Evolutionary conservation across 352 stramenopile species (phyloP), one percentile per base, ranked within the genome.

Genomic region (Elongisporangium prolatum): DNA sequence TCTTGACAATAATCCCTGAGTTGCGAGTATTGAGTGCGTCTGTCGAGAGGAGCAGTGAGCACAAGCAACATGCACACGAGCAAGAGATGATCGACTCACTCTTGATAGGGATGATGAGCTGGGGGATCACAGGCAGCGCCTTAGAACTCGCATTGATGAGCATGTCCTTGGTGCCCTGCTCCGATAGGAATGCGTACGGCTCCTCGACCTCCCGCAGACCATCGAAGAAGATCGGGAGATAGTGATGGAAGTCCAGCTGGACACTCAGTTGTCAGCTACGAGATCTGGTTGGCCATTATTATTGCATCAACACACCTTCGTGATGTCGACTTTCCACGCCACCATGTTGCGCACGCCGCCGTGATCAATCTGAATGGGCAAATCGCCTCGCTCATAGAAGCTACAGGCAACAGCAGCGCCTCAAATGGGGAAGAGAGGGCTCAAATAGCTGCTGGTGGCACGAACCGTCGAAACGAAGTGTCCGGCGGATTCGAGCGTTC

Each of bases 61-160:
- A 14, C 2, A n/a, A 48, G 44, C 4, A 50, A 2, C 17, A 20
- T 21, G 5, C 52, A n/a, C 16, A 20, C 18, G 18, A 47, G 7
- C 28, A 48, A 14, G 11, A 21, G 6, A 56, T 63, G 13, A 59
- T 44, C 13, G 21, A 55, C 80, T 56, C 63, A 95, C 83, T 98
- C 68, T 99, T 99, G 72, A 99, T 97, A 13, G 96, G 97, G 64
- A 99, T 98, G 65, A 99, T 98, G 18, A 99, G 81, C 68, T 99
- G 96, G 22, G 97, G 97, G 63, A 99, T 98, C 14, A 98, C 96
- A 6, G 97, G 92, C 16, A 99, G 76, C 47, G 99, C 91, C 69
- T 99, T 99, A 54, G 84, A 86, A 51, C 86, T 96, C 13, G 92
- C 96, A 20, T 96, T 91, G 66, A 97, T 95, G 58, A 99, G 87